These are phyloP conservation scores for Endoconidiophora polonica DNA, from an alignment of 2,329 filamentous ascomycete genomes.

Conservation along the genomic window DNA sequence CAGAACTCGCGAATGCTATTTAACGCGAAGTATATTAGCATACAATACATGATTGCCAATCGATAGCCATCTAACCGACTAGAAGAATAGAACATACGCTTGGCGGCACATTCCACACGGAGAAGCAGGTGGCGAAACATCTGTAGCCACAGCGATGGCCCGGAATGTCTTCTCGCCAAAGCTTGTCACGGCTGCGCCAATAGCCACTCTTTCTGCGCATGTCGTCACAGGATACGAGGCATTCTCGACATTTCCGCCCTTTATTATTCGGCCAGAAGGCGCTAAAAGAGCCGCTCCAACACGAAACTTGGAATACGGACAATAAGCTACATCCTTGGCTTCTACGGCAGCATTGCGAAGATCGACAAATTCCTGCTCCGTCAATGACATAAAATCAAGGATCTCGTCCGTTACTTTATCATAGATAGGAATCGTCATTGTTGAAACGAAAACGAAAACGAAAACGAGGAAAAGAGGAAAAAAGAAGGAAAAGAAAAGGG, in stretches of 20 bases:
- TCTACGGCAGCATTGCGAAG: constrained; percentile 47
- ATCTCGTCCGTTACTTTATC: constrained; percentile 18
- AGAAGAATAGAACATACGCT: constrained; percentile 42
- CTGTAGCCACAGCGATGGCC: constrained; percentile 72
- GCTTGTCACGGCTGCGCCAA: constrained; percentile 58
- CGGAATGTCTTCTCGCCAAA: constrained; percentile 41
- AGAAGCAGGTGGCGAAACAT: constrained; percentile 50
- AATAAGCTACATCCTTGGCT: constrained; percentile 70
- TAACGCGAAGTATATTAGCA: constrained; percentile 4
- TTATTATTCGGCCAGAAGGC: constrained; percentile 24
- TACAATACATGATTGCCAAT: neutral
- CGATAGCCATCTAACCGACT: neutral
- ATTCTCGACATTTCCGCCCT: constrained; percentile 86
- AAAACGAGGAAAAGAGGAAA: neutral
- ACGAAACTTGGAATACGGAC: constrained; percentile 83
- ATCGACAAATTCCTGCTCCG: constrained; percentile 43
- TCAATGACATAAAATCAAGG: constrained; percentile 28
- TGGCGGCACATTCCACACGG: constrained; percentile 96
- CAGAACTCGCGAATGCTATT: constrained; percentile 61
- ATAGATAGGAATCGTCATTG: constrained; percentile 14
- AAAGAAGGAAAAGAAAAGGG: neutral
- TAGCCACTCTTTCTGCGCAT: constrained; percentile 82
- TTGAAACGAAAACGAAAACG: neutral
- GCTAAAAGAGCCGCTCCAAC: constrained; percentile 68
- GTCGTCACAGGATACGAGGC: constrained; percentile 86